Percentiles rank a stretch among this genome's conserved stretches.
Evolutionary conservation across 768 basidiomycete species (phyloP).

Genomic region (Rhizopogon roseolus): DNA sequence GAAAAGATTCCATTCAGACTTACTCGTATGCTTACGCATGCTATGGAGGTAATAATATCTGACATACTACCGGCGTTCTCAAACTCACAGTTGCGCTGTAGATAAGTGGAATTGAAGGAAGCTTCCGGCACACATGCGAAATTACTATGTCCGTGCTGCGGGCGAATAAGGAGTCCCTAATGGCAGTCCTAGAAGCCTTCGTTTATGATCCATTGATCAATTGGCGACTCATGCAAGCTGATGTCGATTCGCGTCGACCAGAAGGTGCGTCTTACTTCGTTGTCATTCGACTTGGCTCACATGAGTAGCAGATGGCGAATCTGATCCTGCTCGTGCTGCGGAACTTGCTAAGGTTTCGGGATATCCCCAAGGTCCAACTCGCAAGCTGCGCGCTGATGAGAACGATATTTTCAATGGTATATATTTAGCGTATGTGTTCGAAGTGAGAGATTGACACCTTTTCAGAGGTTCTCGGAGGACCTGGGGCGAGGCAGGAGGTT

Average conservation of each 20-base stretch:
- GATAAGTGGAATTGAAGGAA: conserved; percentile 98
- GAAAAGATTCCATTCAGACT: conserved; percentile 98
- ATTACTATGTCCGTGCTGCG: conserved; percentile 97
- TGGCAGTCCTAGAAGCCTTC: conserved; percentile 98
- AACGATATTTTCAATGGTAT: conserved; percentile 90
- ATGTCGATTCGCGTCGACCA: conserved; percentile 64
- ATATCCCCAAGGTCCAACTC: conserved; percentile 73
- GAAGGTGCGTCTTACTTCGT: conserved; percentile 47
- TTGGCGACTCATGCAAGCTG: conserved; percentile 89
- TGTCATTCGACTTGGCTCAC: conserved; percentile 1
- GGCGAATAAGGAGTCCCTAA: conserved; percentile 96
- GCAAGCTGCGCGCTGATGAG: conserved; percentile 87
- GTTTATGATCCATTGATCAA: conserved; percentile 98
- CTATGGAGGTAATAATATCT: conserved; percentile 77
- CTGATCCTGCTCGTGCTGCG: conserved; percentile 48
- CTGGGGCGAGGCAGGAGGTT: conserved; percentile 70
- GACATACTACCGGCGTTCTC: not conserved
- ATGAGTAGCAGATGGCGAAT: conserved; percentile 32
- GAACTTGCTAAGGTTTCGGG: conserved; percentile 65
- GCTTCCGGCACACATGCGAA: conserved; percentile 92
- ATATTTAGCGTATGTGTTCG: conserved; percentile 9
- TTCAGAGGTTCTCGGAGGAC: conserved; percentile 42
- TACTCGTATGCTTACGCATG: conserved; percentile 96
- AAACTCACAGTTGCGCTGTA: conserved; percentile 24
- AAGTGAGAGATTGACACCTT: conserved; percentile 3